Evolutionary conservation across 148 eudicot genomes (phyloP).

Genomic region (Chenopodium album): DNA sequence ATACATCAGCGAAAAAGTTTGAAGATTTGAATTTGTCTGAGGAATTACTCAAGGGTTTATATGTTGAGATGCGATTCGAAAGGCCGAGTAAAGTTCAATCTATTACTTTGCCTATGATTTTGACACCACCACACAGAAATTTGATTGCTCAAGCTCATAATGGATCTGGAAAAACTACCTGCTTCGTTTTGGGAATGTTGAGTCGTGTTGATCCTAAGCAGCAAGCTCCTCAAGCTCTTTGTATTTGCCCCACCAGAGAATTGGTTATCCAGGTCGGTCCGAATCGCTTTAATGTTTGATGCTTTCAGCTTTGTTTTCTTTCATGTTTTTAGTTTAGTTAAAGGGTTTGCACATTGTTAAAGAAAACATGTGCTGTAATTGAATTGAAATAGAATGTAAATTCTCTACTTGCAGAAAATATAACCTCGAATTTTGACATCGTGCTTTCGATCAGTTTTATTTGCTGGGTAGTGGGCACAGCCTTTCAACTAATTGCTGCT

Average conservation of each 20-base stretch:
- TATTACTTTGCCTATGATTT: constrained; percentile 53
- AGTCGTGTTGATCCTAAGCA: constrained; percentile 70
- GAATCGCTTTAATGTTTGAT: neutral
- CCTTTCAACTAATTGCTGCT: neutral
- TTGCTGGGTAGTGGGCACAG: neutral
- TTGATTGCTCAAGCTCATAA: constrained; percentile 87
- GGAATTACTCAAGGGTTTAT: constrained; percentile 77
- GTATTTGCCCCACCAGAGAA: constrained; percentile 92
- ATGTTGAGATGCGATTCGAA: constrained; percentile 86
- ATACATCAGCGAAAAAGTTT: constrained; percentile 67
- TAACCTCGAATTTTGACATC: too few relatives aligned
- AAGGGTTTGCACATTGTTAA: neutral
- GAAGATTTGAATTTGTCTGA: constrained; percentile 75
- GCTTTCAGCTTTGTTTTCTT: neutral
- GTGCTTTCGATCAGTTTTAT: neutral
- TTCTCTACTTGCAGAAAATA: too few relatives aligned
- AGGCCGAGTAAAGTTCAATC: constrained; percentile 89
- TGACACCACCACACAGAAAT: constrained; percentile 70
- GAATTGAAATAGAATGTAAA: too few relatives aligned
- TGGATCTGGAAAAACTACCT: constrained; percentile 96
- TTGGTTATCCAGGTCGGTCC: constrained; percentile 70
- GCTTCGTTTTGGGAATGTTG: constrained; percentile 88
- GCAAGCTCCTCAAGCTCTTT: constrained; percentile 72
- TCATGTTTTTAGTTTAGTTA: neutral
- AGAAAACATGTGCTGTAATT: too few relatives aligned